Evolutionary conservation across 225 moss, liverwort and hornwort genomes (phyloP).

Genomic region (Thuidium tamariscinum): DNA sequence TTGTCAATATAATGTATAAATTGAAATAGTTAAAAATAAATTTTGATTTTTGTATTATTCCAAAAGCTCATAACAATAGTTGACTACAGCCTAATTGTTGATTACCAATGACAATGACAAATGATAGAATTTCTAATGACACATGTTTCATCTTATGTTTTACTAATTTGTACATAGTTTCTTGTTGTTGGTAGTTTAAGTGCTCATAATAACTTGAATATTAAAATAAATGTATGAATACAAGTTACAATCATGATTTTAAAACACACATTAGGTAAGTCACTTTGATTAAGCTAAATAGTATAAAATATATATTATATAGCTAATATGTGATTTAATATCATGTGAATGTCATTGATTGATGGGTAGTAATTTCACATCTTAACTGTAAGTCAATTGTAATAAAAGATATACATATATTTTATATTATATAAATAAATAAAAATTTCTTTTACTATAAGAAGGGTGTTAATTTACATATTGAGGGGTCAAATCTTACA

Average conservation of each 20-base stretch:
- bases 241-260: not conserved
- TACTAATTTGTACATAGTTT: not conserved
- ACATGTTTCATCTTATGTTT: not conserved
- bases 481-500: not conserved
- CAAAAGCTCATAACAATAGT: not conserved
- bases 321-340: not conserved
- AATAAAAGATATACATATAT: too few relatives aligned
- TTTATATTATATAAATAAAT: too few relatives aligned
- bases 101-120: too few relatives aligned
- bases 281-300: not conserved
- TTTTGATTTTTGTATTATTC: not conserved
- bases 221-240: too few relatives aligned
- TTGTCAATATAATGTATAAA: not conserved
- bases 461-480: not conserved
- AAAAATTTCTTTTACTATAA: too few relatives aligned
- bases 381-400: too few relatives aligned
- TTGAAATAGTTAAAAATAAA: not conserved
- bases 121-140: not conserved
- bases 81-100: too few relatives aligned
- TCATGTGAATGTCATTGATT: not conserved
- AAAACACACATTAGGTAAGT: too few relatives aligned
- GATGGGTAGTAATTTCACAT: not conserved
- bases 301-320: not conserved
- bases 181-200: rapidly evolving
- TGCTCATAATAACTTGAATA: not conserved